Evolutionary conservation across 2,329 filamentous ascomycete genomes (phyloP).

Genomic region (Botrytis squamosa): DNA sequence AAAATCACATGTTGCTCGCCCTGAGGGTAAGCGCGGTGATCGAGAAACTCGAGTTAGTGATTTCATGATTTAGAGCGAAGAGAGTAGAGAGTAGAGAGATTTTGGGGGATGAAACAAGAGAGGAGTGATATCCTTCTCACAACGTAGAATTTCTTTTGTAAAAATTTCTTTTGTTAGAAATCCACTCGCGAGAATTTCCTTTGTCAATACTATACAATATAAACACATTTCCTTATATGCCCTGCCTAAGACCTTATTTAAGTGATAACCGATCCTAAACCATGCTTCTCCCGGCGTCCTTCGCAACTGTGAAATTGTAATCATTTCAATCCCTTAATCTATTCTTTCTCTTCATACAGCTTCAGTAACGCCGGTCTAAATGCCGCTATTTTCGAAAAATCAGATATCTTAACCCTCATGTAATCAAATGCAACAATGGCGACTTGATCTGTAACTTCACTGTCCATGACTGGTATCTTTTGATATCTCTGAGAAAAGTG

Average conservation of each 20-base stretch:
- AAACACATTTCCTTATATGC: neutral
- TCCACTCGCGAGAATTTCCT: conserved; percentile 3
- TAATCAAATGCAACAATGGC: conserved; percentile 76
- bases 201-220: conserved; percentile 8
- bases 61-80: neutral
- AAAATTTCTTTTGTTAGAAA: neutral
- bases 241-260: neutral
- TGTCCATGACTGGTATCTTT: conserved; percentile 42
- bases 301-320: neutral
- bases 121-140: conserved; percentile 10
- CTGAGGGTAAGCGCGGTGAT: neutral
- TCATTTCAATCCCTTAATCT: conserved; percentile 19
- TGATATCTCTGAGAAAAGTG: conserved; percentile 93
- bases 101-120: neutral
- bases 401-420: conserved; percentile 70
- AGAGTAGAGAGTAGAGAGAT: neutral
- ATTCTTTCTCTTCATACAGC: conserved; percentile 49
- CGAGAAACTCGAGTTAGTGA: conserved; percentile 1
- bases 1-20: conserved; percentile 5
- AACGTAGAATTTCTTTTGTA: neutral
- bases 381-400: conserved; percentile 65
- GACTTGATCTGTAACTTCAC: conserved; percentile 53
- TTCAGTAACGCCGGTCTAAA: conserved; percentile 59
- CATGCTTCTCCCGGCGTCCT: neutral
- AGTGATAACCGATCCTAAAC: neutral